Evolutionary conservation across 1,139 yeast species (phyloP).

Genomic region (Meyerozyma carpophila): DNA sequence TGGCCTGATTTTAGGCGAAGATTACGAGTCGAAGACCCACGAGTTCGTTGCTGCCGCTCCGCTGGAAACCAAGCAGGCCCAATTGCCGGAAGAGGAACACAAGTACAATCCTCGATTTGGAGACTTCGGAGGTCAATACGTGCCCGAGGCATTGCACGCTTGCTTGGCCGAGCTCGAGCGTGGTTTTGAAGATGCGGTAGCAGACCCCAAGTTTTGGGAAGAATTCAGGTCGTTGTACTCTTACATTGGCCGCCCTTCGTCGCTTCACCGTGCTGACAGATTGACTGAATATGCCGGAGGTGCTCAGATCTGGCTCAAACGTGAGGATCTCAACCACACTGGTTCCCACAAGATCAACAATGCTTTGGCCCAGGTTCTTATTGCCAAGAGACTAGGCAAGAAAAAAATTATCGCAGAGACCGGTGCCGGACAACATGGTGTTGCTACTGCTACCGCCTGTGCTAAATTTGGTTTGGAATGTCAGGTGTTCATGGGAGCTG

Average conservation of each 20-base stretch:
- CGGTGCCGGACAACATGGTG: constrained; percentile 99
- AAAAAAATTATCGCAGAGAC: constrained; percentile 93
- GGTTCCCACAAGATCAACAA: constrained; percentile 97
- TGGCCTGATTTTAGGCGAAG: constrained; percentile 63
- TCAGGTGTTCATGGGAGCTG: constrained; percentile 99
- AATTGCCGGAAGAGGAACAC: constrained; percentile 47
- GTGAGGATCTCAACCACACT: constrained; percentile 97
- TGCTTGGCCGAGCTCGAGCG: constrained; percentile 84
- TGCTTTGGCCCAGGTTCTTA: constrained; percentile 88
- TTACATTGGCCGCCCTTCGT: constrained; percentile 95
- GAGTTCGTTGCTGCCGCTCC: constrained; percentile 20
- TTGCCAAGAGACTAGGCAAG: constrained; percentile 92
- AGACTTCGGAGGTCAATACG: constrained; percentile 96
- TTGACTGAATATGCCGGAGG: constrained; percentile 90
- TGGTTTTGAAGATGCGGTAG: constrained; percentile 82
- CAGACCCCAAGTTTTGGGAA: constrained; percentile 89
- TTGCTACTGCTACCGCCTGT: constrained; percentile 98
- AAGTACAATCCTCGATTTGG: constrained; percentile 78
- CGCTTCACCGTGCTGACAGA: constrained; percentile 86
- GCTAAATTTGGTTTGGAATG: constrained; percentile 96
- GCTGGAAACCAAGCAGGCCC: constrained; percentile 18
- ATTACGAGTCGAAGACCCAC: constrained; percentile 34
- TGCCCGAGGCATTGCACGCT: constrained; percentile 92
- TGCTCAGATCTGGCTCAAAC: constrained; percentile 94
- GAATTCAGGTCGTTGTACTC: constrained; percentile 76